Conservation (phyloP, 768 basidiomycete genomes). For the Pholiota molesta region DNA sequence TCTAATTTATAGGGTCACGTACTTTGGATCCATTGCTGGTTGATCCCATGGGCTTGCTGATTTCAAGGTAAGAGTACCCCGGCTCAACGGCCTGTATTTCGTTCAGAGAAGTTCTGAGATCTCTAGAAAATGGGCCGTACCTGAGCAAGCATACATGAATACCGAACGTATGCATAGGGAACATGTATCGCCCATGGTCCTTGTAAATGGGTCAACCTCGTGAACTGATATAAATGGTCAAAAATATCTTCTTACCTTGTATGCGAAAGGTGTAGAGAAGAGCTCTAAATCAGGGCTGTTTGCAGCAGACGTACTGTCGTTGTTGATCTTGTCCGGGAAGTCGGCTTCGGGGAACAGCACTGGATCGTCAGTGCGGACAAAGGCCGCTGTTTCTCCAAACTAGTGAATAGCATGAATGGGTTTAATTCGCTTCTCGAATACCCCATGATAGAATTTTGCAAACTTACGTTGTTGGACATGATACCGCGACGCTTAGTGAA, state of each 20-base stretch:
- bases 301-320: constrained; percentile 42
- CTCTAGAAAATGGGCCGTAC: constrained; percentile 20
- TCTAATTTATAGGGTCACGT: constrained; percentile 9
- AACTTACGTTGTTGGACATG: constrained; percentile 54
- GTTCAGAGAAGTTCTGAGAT: not conserved
- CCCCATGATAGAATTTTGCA: not conserved
- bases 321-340: constrained; percentile 30
- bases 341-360: constrained; percentile 43
- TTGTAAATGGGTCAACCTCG: constrained; percentile 6
- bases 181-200: constrained; percentile 39
- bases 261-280: constrained; percentile 41
- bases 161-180: constrained; percentile 40
- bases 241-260: constrained; percentile 30
- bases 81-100: constrained; percentile 37
- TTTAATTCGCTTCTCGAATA: not conserved
- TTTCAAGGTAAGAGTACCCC: constrained; percentile 37
- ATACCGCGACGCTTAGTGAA: constrained; percentile 48
- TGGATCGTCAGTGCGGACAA: constrained; percentile 52
- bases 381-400: constrained; percentile 55
- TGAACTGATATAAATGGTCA: not conserved
- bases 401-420: constrained; percentile 14
- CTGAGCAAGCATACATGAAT: constrained; percentile 41
- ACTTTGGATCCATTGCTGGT: constrained; percentile 44
- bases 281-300: constrained; percentile 47
- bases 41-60: constrained; percentile 39